Base-by-base conservation (phyloP, 805 yeast genomes). In the Metschnikowia continentalis region DNA sequence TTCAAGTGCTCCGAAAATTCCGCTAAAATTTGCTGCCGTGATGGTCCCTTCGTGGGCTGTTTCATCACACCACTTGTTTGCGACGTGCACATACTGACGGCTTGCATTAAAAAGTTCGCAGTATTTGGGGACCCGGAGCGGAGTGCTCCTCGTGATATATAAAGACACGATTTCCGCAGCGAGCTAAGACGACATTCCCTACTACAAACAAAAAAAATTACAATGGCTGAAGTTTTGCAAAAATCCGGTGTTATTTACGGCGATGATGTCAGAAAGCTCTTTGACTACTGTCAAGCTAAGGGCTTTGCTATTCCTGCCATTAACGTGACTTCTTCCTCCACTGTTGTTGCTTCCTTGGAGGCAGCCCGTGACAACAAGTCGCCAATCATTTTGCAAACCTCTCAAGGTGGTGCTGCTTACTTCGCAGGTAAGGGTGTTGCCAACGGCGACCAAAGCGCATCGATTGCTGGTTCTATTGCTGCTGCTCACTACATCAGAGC, bases 321-420 rank as follows among this genome's bases (percentile, higher is more conserved):
- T 70, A 94, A 94, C 76, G 97, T 94, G 54, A 94, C 99, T 60
- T 89, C 98, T 35, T 91, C 98, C 35, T 92, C 98, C 54, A 92
- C 97, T 58, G 98, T 85, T 53, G 77, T 74, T 56, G 66, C 78
- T 58, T 70, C 78, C 52, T 72, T 74, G 63, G 78, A 74, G 67
- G 74, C 78, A 56, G 78, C 78, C 51, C 72, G 78, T 67, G 78
- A 74, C 65, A 58, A 52, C 67, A 72, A 72, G 64, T 87, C 96
- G 56, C 99, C 99, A 78, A 90, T 94, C 77, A 89, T 94, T 72
- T 78, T 94, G 70, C 99, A 94, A 79, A 84, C 92, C 63, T 92
- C 98, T 55, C 90, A 94, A 76, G 99, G 99, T 80, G 99, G 99
- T 81, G 96, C 99, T 63, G 98, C 98, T 59, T 94, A 84, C 89